Conservation (phyloP, 2,329 filamentous ascomycete species). For the Fusarium nelsonii region DNA sequence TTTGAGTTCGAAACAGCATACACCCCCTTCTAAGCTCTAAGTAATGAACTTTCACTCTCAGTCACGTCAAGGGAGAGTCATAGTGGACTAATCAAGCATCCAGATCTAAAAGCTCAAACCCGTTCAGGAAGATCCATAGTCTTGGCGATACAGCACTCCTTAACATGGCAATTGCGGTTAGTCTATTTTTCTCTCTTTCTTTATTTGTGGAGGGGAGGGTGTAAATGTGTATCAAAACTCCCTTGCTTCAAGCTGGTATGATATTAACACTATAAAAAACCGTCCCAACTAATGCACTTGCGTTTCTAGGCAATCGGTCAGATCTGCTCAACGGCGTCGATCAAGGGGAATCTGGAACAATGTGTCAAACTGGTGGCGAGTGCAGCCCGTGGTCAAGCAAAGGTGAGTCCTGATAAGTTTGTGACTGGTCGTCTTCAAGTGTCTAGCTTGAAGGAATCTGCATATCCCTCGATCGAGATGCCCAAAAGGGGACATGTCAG, state of each 20-base stretch:
- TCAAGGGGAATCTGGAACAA: conserved; percentile 82
- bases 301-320: conserved; percentile 81
- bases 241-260: conserved; percentile 35
- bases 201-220: neutral
- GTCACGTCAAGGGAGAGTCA: conserved; percentile 20
- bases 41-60: neutral
- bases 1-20: conserved; percentile 5
- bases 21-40: neutral
- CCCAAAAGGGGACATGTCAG: conserved; percentile 11
- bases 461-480: conserved; percentile 38
- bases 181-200: conserved; percentile 11
- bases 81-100: conserved; percentile 4
- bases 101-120: conserved; percentile 20
- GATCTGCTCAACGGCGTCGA: conserved; percentile 84
- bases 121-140: conserved; percentile 5
- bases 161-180: conserved; percentile 48
- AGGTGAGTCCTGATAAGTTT: conserved; percentile 63
- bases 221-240: neutral
- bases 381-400: conserved; percentile 81
- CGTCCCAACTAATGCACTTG: conserved; percentile 19
- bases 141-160: conserved; percentile 13
- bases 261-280: neutral
- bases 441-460: conserved; percentile 18
- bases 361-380: conserved; percentile 79
- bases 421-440: conserved; percentile 19